These are phyloP conservation scores for Rugosomyces carneus DNA, from an alignment of 1,284 basidiomycete species.

Conservation along the genomic window DNA sequence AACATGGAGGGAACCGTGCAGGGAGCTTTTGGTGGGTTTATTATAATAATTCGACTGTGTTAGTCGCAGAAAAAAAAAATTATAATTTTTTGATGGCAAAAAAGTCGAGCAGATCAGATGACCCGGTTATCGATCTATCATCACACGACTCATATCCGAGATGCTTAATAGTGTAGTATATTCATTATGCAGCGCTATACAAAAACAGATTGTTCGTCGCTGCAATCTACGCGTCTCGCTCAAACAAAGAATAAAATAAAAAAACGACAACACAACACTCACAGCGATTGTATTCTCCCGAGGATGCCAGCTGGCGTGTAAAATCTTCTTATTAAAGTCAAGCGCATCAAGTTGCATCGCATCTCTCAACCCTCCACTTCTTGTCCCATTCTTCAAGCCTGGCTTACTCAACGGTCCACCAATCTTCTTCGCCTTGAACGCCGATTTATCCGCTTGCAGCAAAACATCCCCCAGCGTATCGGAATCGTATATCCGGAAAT, in stretches of 20 bases:
- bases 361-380: slow-evolving; percentile 68
- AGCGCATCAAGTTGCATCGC: slow-evolving; percentile 87
- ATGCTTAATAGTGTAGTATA: neutral
- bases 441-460: slow-evolving; percentile 97
- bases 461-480: slow-evolving; percentile 89
- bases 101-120: slow-evolving; percentile 3
- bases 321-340: slow-evolving; percentile 99
- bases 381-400: slow-evolving; percentile 62
- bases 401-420: slow-evolving; percentile 74
- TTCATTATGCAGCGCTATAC: slow-evolving; percentile 73
- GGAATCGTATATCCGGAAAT: slow-evolving; percentile 98
- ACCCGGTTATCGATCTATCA: neutral
- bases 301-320: slow-evolving; percentile 97
- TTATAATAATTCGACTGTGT: too few relatives aligned
- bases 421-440: slow-evolving; percentile 99
- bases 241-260: too few relatives aligned
- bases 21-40: too few relatives aligned
- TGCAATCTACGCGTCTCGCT: too few relatives aligned
- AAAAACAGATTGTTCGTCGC: slow-evolving; percentile 92
- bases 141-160: neutral
- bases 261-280: slow-evolving; percentile 26
- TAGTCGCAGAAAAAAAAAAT: neutral
- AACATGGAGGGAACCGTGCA: slow-evolving; percentile 49
- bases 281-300: slow-evolving; percentile 96
- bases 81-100: neutral